These are phyloP conservation scores for Agapanthus africanus DNA, from an alignment of 106 monocot species.

Conservation along the genomic window DNA sequence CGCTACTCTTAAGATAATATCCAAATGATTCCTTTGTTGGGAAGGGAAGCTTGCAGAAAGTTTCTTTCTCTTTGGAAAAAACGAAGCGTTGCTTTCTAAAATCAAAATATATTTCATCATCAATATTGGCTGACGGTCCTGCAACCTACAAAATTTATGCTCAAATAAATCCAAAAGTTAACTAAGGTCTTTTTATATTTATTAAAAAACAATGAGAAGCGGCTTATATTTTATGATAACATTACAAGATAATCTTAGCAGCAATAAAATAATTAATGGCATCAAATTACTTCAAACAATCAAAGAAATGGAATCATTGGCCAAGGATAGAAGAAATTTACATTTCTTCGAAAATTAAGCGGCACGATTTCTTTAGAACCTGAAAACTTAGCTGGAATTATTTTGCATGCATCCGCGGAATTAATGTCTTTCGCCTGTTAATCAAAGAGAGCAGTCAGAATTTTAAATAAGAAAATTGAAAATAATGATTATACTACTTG, in stretches of 20 bases:
- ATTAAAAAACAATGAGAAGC: constrained; percentile 5
- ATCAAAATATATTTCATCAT: constrained; percentile 95
- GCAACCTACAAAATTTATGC: constrained; percentile 27
- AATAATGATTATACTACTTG: too few relatives aligned
- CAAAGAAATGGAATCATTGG: background rate
- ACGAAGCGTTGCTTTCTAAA: constrained; percentile 94
- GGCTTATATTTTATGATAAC: background rate
- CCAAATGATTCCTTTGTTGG: constrained; percentile 93
- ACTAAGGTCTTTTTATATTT: background rate
- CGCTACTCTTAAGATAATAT: constrained; percentile 75
- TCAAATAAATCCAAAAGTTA: background rate
- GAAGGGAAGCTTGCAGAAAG: constrained; percentile 79
- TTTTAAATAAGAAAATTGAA: too few relatives aligned
- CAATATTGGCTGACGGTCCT: constrained; percentile 41
- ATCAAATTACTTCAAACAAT: background rate
- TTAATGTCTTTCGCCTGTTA: constrained; percentile 57
- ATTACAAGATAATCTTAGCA: background rate
- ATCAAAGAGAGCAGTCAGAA: background rate
- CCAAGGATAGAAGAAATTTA: constrained; percentile 3
- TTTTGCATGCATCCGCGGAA: constrained; percentile 64
- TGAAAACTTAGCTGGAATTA: constrained; percentile 86
- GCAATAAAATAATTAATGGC: background rate
- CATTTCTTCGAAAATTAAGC: constrained; percentile 38
- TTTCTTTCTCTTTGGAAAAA: constrained; percentile 55
- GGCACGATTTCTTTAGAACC: constrained; percentile 87